These are phyloP conservation scores for Termitomyces sp. DNA, from an alignment of 768 basidiomycete species.

Conservation along the genomic window DNA sequence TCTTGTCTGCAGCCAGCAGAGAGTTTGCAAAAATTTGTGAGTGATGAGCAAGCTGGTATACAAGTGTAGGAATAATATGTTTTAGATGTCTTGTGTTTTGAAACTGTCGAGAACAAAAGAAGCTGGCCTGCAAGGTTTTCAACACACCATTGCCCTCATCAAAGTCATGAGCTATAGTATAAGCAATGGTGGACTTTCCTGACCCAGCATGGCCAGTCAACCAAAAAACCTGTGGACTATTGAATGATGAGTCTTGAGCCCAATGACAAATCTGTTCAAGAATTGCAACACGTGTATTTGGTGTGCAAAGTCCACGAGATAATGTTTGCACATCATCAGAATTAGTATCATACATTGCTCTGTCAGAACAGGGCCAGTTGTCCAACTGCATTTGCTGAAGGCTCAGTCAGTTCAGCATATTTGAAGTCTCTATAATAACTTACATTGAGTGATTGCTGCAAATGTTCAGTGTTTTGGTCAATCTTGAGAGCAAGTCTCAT, in stretches of 20 bases:
- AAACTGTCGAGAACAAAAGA: slow-evolving; percentile 23
- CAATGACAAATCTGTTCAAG: slow-evolving; percentile 11
- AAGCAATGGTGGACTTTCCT: not conserved
- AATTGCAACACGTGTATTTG: slow-evolving; percentile 22
- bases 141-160: slow-evolving; percentile 1
- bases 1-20: not conserved
- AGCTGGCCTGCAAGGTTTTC: slow-evolving; percentile 23
- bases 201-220: slow-evolving; percentile 2
- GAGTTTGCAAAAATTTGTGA: not conserved
- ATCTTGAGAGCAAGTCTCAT: not conserved
- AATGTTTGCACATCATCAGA: not conserved
- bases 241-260: slow-evolving; percentile 10
- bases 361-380: not conserved
- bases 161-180: not conserved
- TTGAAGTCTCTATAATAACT: slow-evolving; percentile 10
- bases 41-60: slow-evolving; percentile 5
- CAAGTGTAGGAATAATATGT: slow-evolving; percentile 20
- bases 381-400: not conserved
- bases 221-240: slow-evolving; percentile 13
- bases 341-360: not conserved
- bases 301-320: slow-evolving; percentile 17
- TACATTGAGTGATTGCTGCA: slow-evolving; percentile 14
- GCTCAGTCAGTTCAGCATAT: slow-evolving; percentile 18
- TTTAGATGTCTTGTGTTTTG: slow-evolving; percentile 5
- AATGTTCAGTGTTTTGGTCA: not conserved